Evolutionary conservation across 305 asterid genomes (phyloP).

Genomic region (Fraxinus nigra): DNA sequence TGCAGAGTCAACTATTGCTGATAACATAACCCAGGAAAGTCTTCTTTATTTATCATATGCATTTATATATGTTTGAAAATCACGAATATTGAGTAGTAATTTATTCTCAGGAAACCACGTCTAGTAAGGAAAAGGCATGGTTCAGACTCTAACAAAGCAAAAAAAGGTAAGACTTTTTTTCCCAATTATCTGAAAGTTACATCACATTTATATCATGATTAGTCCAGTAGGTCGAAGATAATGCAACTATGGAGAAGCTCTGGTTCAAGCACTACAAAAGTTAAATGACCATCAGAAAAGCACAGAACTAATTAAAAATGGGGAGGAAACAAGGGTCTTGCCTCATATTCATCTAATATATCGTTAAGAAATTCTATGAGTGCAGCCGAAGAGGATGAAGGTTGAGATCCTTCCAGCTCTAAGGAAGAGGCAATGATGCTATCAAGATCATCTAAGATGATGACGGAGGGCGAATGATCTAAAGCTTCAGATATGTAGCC

Average conservation of each 20-base stretch:
- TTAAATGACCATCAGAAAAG: conserved; percentile 17
- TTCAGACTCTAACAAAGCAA: not conserved
- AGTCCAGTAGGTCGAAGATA: not conserved
- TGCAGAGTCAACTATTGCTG: not conserved
- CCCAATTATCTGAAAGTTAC: conserved; percentile 3
- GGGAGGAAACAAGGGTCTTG: conserved; percentile 26
- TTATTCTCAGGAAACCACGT: not conserved
- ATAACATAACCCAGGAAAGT: not conserved
- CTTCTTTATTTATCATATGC: not conserved
- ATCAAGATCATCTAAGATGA: conserved; percentile 94
- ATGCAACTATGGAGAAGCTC: conserved; percentile 2
- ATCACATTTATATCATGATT: not conserved
- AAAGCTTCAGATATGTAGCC: conserved; percentile 73
- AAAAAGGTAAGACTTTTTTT: not conserved
- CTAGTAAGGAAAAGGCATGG: not conserved
- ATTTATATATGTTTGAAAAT: not conserved
- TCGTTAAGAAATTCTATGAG: conserved; percentile 71
- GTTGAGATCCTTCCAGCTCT: conserved; percentile 77
- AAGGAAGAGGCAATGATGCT: conserved; percentile 72
- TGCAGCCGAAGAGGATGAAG: conserved; percentile 59
- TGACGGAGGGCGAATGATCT: conserved; percentile 86
- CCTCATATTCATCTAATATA: conserved; percentile 89
- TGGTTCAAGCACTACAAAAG: conserved; percentile 19
- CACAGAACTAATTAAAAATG: conserved; percentile 3
- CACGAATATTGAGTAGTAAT: not conserved